Evolutionary conservation across 164 flowering plant genomes (phyloP).

Genomic region (grape (Vitis vinifera)): DNA sequence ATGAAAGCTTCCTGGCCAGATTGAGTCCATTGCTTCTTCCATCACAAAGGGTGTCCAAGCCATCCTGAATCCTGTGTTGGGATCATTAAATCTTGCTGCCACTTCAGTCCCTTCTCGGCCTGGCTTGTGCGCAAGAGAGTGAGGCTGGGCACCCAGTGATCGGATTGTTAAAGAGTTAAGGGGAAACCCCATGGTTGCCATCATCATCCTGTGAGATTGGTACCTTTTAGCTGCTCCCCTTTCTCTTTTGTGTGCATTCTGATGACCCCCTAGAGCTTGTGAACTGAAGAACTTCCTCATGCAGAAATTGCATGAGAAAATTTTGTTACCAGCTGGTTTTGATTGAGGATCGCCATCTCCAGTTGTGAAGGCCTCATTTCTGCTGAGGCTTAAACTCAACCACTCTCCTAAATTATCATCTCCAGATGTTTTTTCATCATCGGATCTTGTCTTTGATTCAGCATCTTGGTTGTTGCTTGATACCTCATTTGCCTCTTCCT

Average conservation of each 20-base stretch:
- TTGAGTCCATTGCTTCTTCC: constrained; percentile 27
- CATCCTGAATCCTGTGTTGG: constrained; percentile 16
- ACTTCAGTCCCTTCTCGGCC: constrained; percentile 16
- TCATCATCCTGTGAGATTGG: constrained; percentile 37
- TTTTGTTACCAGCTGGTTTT: constrained; percentile 32
- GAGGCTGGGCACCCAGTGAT: constrained; percentile 36
- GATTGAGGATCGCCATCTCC: constrained; percentile 25
- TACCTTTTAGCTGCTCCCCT: constrained; percentile 49
- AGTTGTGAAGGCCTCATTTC: constrained; percentile 14
- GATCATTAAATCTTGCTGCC: constrained; percentile 23
- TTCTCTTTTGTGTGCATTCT: constrained; percentile 64
- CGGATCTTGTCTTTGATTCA: constrained; percentile 4
- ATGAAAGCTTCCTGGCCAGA: constrained; percentile 54
- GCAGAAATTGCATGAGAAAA: constrained; percentile 66
- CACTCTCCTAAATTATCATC: constrained; percentile 35
- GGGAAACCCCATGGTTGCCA: constrained; percentile 27
- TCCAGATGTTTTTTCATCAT: constrained; percentile 7
- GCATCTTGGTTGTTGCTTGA: constrained; percentile 13
- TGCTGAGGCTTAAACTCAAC: constrained; percentile 46
- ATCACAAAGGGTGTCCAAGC: constrained; percentile 15
- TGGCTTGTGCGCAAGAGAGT: constrained; percentile 29
- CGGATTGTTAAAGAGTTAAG: constrained; percentile 9
- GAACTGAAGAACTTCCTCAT: constrained; percentile 63
- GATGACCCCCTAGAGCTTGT: constrained; percentile 66
- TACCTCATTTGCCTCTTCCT: constrained; percentile 19